phyloP scores from a whole-genome alignment of 2,329 filamentous ascomycete genomes.

The Claviceps maximensis region DNA sequence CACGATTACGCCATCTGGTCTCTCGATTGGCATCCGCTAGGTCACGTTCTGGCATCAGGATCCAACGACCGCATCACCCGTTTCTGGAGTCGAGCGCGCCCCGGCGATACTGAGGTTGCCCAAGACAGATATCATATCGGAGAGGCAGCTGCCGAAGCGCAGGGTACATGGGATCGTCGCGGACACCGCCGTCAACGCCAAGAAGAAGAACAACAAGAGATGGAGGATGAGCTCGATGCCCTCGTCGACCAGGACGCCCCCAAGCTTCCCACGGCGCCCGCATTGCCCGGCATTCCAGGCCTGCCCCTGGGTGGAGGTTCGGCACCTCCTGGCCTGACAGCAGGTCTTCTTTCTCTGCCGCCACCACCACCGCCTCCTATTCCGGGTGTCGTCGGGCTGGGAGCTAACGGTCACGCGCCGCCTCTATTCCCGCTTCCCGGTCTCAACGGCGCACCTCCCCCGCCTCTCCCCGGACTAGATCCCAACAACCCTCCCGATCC shows the following conservation, averaged over 20 bases:
- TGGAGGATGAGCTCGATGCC: slow-evolving; percentile 85
- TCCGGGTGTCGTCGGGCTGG: slow-evolving; percentile 37
- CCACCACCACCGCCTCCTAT: slow-evolving; percentile 25
- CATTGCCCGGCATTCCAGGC: slow-evolving; percentile 47
- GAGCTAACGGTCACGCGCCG: slow-evolving; percentile 28
- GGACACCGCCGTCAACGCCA: slow-evolving; percentile 66
- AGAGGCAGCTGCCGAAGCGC: slow-evolving; percentile 80
- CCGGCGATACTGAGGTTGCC: slow-evolving; percentile 72
- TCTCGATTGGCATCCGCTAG: slow-evolving; percentile 92
- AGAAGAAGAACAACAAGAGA: slow-evolving; percentile 87
- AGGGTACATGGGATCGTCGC: slow-evolving; percentile 84
- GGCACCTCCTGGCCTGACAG: slow-evolving; percentile 28
- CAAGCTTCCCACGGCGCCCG: slow-evolving; percentile 33
- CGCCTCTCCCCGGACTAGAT: slow-evolving; percentile 42
- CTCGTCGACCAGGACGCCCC: slow-evolving; percentile 76
- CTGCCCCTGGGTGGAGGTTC: slow-evolving; percentile 29
- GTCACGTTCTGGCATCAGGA: slow-evolving; percentile 87
- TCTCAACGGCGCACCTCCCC: slow-evolving; percentile 31
- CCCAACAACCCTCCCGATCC: slow-evolving; percentile 47
- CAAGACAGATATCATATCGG: slow-evolving; percentile 94
- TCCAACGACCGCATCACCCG: slow-evolving; percentile 94
- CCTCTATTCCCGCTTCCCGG: slow-evolving; percentile 41
- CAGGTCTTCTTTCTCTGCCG: slow-evolving; percentile 26
- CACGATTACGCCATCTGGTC: slow-evolving; percentile 97
- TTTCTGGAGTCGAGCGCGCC: slow-evolving; percentile 87